These are phyloP conservation scores for Pseudisothecium myosuroides DNA, from an alignment of 225 moss, liverwort and hornwort genomes.

Conservation along the genomic window DNA sequence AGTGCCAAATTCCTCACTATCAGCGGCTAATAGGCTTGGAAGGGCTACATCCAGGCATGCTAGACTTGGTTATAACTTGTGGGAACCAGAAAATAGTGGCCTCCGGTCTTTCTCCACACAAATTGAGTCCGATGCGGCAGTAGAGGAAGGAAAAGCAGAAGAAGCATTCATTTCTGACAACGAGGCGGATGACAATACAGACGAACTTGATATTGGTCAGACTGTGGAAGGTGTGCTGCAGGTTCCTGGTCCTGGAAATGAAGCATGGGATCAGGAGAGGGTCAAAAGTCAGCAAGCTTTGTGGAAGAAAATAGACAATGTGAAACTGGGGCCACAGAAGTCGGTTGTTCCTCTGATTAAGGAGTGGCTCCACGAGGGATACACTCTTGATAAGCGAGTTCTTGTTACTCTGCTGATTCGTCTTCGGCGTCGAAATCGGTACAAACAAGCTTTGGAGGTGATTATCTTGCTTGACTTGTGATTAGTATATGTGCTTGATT, in stretches of 20 bases:
- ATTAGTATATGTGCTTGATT: background rate
- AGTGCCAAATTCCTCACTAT: background rate
- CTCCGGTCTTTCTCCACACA: slow-evolving; percentile 20
- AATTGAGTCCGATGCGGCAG: slow-evolving; percentile 17
- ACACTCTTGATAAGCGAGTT: slow-evolving; percentile 33
- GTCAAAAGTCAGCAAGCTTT: slow-evolving; percentile 24
- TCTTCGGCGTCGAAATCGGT: slow-evolving; percentile 33
- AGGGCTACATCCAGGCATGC: slow-evolving; percentile 2
- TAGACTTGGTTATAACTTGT: background rate
- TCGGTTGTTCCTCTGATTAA: slow-evolving; percentile 27
- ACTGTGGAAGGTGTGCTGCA: slow-evolving; percentile 6
- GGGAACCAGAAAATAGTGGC: slow-evolving; percentile 4
- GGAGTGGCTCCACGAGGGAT: slow-evolving; percentile 37
- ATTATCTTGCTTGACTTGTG: background rate
- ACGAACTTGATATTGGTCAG: slow-evolving; percentile 5
- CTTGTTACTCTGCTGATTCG: slow-evolving; percentile 30
- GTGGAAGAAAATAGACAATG: slow-evolving; percentile 32
- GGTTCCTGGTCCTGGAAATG: background rate
- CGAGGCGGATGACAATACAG: slow-evolving; percentile 14
- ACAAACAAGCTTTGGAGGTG: slow-evolving; percentile 54
- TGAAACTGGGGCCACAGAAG: slow-evolving; percentile 28
- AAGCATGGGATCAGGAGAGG: slow-evolving; percentile 15
- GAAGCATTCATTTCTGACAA: background rate
- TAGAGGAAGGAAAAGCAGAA: slow-evolving; percentile 19
- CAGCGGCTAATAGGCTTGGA: background rate